A percentile compares a stretch with the other conserved stretches of the same genome.
phyloP scores from a whole-genome alignment of 805 yeast genomes.

The Cyberlindnera misumaiensis region DNA sequence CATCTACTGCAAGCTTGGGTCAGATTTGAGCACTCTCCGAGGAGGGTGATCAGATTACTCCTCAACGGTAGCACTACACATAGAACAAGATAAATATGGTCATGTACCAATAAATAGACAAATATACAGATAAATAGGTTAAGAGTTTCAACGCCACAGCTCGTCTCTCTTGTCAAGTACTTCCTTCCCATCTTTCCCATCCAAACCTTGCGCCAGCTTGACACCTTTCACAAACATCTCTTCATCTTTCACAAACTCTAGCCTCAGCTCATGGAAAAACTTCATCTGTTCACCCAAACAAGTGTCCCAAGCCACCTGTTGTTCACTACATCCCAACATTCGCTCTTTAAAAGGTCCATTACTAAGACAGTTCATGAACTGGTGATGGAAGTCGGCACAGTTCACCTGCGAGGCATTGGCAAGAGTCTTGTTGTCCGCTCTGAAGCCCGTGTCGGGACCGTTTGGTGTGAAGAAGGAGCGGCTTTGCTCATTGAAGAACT shows the following conservation, averaged over 20 bases:
- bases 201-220: too few relatives aligned
- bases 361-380: conserved; percentile 16
- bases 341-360: conserved; percentile 16
- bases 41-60: too few relatives aligned
- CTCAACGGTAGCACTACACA: too few relatives aligned
- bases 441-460: conserved; percentile 1
- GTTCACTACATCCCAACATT: conserved; percentile 12
- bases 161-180: too few relatives aligned
- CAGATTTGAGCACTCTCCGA: too few relatives aligned
- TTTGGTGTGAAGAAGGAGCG: neutral
- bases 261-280: conserved; percentile 11
- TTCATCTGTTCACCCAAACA: conserved; percentile 16
- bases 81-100: too few relatives aligned
- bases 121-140: too few relatives aligned
- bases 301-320: conserved; percentile 7
- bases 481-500: neutral
- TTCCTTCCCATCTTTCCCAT: too few relatives aligned
- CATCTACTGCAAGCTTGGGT: too few relatives aligned
- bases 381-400: conserved; percentile 19
- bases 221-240: conserved; percentile 9
- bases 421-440: neutral
- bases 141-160: too few relatives aligned
- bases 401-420: conserved; percentile 4
- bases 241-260: conserved; percentile 6
- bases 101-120: too few relatives aligned